These are phyloP conservation scores for Fomes fomentarius DNA, from an alignment of 1,284 basidiomycete genomes.

Conservation along the genomic window DNA sequence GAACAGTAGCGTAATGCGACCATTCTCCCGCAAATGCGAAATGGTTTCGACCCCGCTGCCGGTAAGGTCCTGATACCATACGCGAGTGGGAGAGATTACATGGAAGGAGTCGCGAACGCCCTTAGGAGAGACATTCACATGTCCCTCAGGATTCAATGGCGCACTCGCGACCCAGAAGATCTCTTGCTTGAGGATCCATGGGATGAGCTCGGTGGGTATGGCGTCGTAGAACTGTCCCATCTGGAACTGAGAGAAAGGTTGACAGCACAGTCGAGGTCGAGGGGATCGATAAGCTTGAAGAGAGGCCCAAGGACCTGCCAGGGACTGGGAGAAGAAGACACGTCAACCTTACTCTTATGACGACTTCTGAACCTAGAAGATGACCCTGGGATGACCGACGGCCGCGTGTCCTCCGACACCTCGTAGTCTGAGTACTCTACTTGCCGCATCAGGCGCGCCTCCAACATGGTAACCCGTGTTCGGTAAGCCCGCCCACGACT, in stretches of 20 bases:
- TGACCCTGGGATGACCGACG: no score
- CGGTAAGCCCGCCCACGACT: no score
- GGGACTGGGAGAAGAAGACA: no score
- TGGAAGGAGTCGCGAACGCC: constrained; percentile 55
- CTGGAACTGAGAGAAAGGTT: neutral
- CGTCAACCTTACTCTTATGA: no score
- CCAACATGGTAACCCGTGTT: no score
- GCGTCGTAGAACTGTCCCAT: constrained; percentile 56
- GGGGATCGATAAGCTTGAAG: no score
- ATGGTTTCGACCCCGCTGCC: constrained; percentile 62
- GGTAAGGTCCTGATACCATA: constrained; percentile 62
- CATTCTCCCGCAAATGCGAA: constrained; percentile 61
- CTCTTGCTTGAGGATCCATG: constrained; percentile 55
- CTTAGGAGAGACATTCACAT: constrained; percentile 63
- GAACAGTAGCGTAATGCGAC: constrained; percentile 59
- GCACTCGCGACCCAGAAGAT: constrained; percentile 64
- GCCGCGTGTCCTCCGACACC: no score
- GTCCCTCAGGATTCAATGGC: constrained; percentile 50
- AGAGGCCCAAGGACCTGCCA: no score
- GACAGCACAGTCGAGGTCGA: no score
- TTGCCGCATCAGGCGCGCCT: no score
- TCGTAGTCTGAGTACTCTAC: no score
- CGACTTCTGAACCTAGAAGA: no score
- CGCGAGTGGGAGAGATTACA: constrained; percentile 45
- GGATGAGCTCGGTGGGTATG: constrained; percentile 47